Percentiles rank a stretch among this genome's conserved stretches.
Conservation (phyloP, 169 alveolate genomes). For the Plasmodium coatneyi region DNA sequence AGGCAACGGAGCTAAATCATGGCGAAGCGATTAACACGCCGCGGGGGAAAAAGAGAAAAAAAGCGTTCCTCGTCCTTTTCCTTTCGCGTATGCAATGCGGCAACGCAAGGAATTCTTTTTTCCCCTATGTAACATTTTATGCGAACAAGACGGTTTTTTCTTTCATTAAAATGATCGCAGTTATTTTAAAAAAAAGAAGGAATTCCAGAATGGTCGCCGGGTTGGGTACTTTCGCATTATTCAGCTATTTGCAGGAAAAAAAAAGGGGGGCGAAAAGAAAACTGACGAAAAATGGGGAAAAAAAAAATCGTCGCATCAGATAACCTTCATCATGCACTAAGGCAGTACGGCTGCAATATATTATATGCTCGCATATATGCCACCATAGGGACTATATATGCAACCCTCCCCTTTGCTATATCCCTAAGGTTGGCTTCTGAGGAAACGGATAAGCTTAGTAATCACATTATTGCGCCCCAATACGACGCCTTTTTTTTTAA, state of each 20-base stretch:
- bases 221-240: neutral
- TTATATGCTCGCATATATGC: neutral
- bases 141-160: neutral
- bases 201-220: neutral
- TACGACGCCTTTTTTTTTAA: neutral
- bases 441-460: too few species aligned
- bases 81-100: neutral
- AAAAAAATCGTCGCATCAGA: neutral
- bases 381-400: neutral
- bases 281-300: neutral
- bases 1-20: neutral
- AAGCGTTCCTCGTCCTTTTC: neutral
- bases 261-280: neutral
- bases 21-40: neutral
- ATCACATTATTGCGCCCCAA: neutral
- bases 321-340: too few species aligned
- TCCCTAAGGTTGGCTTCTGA: neutral
- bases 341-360: neutral
- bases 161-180: neutral
- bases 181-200: neutral
- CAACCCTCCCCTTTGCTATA: neutral
- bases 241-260: neutral
- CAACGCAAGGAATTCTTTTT: neutral
- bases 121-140: neutral
- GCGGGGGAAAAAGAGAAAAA: neutral